Conservation (phyloP, 1,139 yeast species). For the Yamadazyma dendronema region DNA sequence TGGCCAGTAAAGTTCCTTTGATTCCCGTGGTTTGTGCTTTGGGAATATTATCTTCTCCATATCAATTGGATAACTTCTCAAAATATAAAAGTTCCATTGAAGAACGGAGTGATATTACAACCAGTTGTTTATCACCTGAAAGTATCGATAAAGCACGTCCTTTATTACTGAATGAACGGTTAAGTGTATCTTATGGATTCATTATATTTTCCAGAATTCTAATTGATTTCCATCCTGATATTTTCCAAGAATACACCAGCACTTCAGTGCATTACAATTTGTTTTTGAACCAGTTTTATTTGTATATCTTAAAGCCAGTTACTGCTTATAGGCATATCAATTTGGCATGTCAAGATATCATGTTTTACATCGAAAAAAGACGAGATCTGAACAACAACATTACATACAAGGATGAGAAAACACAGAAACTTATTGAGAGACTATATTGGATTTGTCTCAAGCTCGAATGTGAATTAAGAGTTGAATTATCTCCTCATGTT, state of each 20-base stretch:
- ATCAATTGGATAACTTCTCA: slow-evolving; percentile 34
- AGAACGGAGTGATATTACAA: slow-evolving; percentile 22
- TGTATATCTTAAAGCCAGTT: slow-evolving; percentile 37
- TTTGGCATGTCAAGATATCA: slow-evolving; percentile 35
- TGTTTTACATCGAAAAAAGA: slow-evolving; percentile 26
- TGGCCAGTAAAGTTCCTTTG: slow-evolving; percentile 29
- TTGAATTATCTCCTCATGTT: slow-evolving; percentile 44
- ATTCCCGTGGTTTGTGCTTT: slow-evolving; percentile 33
- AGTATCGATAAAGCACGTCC: slow-evolving; percentile 10
- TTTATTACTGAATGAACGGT: slow-evolving; percentile 20
- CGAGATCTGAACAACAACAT: slow-evolving; percentile 7
- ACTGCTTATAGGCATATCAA: slow-evolving; percentile 34
- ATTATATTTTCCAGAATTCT: slow-evolving; percentile 25
- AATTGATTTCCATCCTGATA: slow-evolving; percentile 23
- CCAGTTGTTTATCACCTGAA: slow-evolving; percentile 14
- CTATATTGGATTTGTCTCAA: slow-evolving; percentile 47
- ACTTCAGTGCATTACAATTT: slow-evolving; percentile 18
- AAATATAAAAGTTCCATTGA: slow-evolving; percentile 27
- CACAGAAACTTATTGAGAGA: slow-evolving; percentile 31
- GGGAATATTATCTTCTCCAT: slow-evolving; percentile 32
- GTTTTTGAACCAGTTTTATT: slow-evolving; percentile 34
- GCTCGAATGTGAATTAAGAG: slow-evolving; percentile 45
- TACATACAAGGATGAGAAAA: slow-evolving; percentile 8
- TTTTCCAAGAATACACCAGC: slow-evolving; percentile 21
- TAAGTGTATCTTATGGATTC: slow-evolving; percentile 23